These are phyloP conservation scores for Arachis hypogaea DNA, from an alignment of 306 rosid genomes.

Conservation along the genomic window DNA sequence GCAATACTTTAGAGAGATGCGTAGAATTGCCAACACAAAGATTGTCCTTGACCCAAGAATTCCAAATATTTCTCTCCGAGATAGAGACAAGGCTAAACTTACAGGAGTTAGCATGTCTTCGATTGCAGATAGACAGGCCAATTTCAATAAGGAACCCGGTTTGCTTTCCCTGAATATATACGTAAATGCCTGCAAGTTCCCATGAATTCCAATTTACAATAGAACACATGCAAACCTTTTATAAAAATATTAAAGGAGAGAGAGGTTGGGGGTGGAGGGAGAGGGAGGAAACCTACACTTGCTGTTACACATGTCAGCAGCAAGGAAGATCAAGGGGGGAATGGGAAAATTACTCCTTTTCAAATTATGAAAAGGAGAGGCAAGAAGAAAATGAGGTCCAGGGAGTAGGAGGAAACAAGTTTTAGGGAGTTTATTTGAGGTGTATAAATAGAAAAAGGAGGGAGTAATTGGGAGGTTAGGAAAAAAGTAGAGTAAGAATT, in stretches of 20 bases:
- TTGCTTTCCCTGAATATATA: slow-evolving; percentile 69
- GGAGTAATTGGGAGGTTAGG: too few relatives aligned
- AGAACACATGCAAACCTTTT: slow-evolving; percentile 23
- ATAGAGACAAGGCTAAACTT: slow-evolving; percentile 46
- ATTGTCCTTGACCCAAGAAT: slow-evolving; percentile 28
- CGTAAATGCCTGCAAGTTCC: slow-evolving; percentile 73
- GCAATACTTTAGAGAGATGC: slow-evolving; percentile 4
- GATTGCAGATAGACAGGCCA: slow-evolving; percentile 73
- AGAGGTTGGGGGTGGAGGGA: too few relatives aligned
- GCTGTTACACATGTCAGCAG: too few relatives aligned
- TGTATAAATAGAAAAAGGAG: too few relatives aligned
- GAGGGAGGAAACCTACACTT: too few relatives aligned
- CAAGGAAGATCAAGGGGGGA: too few relatives aligned
- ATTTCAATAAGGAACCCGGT: slow-evolving; percentile 66
- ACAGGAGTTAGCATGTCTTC: slow-evolving; percentile 78
- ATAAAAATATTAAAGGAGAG: neutral
- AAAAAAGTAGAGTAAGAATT: too few relatives aligned
- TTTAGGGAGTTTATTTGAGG: too few relatives aligned
- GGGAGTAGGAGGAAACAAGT: too few relatives aligned
- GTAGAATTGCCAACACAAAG: slow-evolving; percentile 18
- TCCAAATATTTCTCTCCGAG: neutral
- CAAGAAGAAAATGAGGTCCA: too few relatives aligned
- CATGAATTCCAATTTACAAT: slow-evolving; percentile 31
- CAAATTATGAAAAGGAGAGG: too few relatives aligned
- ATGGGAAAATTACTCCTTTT: too few relatives aligned